Evolutionary conservation across 1,139 yeast genomes (phyloP).

Genomic region (Pichia sp.): DNA sequence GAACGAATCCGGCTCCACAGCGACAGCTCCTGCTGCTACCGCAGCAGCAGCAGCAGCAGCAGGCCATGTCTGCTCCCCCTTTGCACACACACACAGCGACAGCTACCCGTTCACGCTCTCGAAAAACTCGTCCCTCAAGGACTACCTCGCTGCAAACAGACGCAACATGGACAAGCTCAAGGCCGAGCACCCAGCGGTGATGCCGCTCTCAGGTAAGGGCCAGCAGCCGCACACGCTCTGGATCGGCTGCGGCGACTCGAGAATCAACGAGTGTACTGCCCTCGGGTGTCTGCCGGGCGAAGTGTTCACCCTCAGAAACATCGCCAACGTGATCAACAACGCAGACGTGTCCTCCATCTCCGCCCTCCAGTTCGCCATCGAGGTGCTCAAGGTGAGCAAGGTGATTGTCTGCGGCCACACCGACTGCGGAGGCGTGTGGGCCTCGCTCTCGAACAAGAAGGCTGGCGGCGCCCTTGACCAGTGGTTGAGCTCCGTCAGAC

Average conservation of each 20-base stretch:
- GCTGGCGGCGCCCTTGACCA: conserved; percentile 73
- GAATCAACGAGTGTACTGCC: conserved; percentile 56
- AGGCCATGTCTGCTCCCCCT: too few relatives aligned
- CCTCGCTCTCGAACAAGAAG: conserved; percentile 65
- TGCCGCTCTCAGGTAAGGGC: conserved; percentile 72
- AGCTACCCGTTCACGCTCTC: conserved; percentile 52
- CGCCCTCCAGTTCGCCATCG: conserved; percentile 86
- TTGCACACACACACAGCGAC: too few relatives aligned
- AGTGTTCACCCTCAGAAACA: conserved; percentile 86
- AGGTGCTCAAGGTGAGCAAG: conserved; percentile 76
- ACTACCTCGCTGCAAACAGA: conserved; percentile 63
- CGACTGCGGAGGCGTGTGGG: conserved; percentile 95
- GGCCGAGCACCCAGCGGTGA: conserved; percentile 57
- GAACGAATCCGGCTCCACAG: neutral
- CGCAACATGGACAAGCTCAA: conserved; percentile 61
- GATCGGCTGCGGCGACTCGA: conserved; percentile 95
- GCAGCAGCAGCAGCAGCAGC: too few relatives aligned
- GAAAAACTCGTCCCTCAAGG: conserved; percentile 55
- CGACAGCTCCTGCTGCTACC: neutral
- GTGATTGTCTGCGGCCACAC: conserved; percentile 96
- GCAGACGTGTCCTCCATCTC: conserved; percentile 77
- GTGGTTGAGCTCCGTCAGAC: conserved; percentile 74
- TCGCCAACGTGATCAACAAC: conserved; percentile 74
- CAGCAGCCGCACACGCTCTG: conserved; percentile 92
- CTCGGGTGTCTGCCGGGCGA: conserved; percentile 88